Base-by-base conservation (phyloP, 2,329 filamentous ascomycete species). In the Alternaria postmessia region DNA sequence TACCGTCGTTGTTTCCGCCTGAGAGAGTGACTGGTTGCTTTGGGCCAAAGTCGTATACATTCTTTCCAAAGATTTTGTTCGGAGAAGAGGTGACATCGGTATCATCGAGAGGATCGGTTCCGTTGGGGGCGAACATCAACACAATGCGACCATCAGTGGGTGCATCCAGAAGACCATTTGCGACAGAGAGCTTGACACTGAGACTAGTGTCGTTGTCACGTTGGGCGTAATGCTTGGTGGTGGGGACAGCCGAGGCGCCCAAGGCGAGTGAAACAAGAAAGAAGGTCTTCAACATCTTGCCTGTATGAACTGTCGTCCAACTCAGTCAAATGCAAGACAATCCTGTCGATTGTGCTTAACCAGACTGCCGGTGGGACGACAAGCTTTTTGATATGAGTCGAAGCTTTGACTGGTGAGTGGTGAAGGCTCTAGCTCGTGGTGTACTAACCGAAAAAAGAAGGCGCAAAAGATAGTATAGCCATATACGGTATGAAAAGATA, bases 61-160 rank as follows among this genome's bases (percentile, higher is more conserved):
- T 79, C 61, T 77, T 70, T 39, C 78, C 78, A 56, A 74, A 80
- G 49, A 79, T 75, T n/a, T 68, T 62, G 58, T 79, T 72, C 1
- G 73, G 72, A 1, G 75, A 75, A 3, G 72, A 71, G 1, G 69
- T 71, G 34, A 79, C 75, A 54, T 79, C 78, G 5, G 71, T 77
- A 41, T 79, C 71, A 4, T 73, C 66, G n/a, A 79, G 69, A 24
- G 77, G 77, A 60, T 77, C 69, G 1, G 66, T 70, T 1, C 74
- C 75, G 20, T 70, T 69, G 7, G 76, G 77, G 4, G 76, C 75
- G 55, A 78, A 72, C 56, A 79, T 67, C 32, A 79, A 49, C 14
- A 71, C 61, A 30, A 78, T 61, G 16, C 72, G 72, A n/a, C 76
- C 76, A 66, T 75, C 68, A 3, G 66, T 74, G 39, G 65, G 66